phyloP scores from a whole-genome alignment of 345 rosid species.

The Euphorbia lathyris region DNA sequence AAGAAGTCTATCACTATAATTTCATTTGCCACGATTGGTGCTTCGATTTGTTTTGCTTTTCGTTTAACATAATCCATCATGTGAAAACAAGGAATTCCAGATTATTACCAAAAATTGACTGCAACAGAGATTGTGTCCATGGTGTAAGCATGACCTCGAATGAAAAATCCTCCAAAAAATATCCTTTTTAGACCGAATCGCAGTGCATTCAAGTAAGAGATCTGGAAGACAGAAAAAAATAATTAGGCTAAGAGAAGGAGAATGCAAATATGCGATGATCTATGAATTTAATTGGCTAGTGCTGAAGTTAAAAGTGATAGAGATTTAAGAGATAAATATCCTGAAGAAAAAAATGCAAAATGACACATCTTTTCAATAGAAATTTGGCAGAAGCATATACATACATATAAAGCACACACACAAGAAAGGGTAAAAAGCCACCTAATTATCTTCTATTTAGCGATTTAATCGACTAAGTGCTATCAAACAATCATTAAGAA shows the following conservation, averaged over 20 bases:
- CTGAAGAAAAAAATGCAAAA: conserved; percentile 1
- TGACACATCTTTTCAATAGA: background rate
- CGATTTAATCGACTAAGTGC: background rate
- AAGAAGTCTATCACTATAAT: background rate
- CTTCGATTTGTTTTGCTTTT: background rate
- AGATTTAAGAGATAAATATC: background rate
- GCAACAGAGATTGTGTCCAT: conserved; percentile 99
- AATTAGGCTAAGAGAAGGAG: background rate
- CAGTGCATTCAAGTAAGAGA: conserved; percentile 89
- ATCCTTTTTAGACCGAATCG: conserved; percentile 90
- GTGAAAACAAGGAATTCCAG: background rate
- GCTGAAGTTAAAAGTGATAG: background rate
- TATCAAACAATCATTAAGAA: conserved; percentile 1
- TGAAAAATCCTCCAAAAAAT: conserved; percentile 96
- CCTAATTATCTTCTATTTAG: background rate
- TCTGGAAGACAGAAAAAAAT: conserved; percentile 39
- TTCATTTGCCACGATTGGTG: background rate
- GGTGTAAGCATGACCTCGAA: conserved; percentile 95
- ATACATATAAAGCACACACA: background rate
- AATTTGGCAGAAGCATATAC: background rate
- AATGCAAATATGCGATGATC: background rate
- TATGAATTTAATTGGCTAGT: background rate
- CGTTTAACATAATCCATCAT: background rate
- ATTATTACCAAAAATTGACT: conserved; percentile 80
- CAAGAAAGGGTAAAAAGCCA: background rate